A percentile compares a stretch with the other conserved stretches of the same genome.
phyloP scores from a whole-genome alignment of 768 basidiomycete species.

The Multifurca ochricompacta region DNA sequence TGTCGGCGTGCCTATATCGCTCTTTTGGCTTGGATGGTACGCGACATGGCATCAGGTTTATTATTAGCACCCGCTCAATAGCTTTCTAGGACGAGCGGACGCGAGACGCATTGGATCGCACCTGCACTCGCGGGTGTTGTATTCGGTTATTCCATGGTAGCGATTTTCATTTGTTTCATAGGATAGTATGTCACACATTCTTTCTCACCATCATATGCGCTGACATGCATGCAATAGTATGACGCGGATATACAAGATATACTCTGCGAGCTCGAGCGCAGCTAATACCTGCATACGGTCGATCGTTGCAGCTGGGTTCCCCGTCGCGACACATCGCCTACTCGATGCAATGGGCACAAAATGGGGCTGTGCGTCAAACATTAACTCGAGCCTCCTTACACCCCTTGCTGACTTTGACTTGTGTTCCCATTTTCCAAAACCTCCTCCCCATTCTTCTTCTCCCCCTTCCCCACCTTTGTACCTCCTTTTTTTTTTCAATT shows the following conservation, averaged over 20 bases:
- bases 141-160: slow-evolving; percentile 21
- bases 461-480: too few species aligned
- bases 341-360: slow-evolving; percentile 20
- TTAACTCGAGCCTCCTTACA: too few species aligned
- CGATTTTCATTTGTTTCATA: slow-evolving; percentile 23
- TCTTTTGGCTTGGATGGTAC: slow-evolving; percentile 25
- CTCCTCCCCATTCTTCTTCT: too few species aligned
- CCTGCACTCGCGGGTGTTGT: slow-evolving; percentile 23
- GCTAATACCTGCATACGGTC: slow-evolving; percentile 22
- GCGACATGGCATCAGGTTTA: not conserved
- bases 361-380: slow-evolving; percentile 23
- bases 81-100: slow-evolving; percentile 21
- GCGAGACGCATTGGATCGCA: slow-evolving; percentile 21
- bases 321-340: slow-evolving; percentile 20
- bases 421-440: too few species aligned
- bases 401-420: too few species aligned
- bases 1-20: slow-evolving; percentile 19
- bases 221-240: slow-evolving; percentile 7
- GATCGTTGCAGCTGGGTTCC: slow-evolving; percentile 20
- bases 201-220: not conserved
- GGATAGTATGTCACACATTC: slow-evolving; percentile 14
- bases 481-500: too few species aligned
- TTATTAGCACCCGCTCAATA: not conserved
- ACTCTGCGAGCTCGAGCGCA: slow-evolving; percentile 21
- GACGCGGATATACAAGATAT: slow-evolving; percentile 20